Conservation (phyloP, 202 grass and related monocot species). For the Zoysia matrella region DNA sequence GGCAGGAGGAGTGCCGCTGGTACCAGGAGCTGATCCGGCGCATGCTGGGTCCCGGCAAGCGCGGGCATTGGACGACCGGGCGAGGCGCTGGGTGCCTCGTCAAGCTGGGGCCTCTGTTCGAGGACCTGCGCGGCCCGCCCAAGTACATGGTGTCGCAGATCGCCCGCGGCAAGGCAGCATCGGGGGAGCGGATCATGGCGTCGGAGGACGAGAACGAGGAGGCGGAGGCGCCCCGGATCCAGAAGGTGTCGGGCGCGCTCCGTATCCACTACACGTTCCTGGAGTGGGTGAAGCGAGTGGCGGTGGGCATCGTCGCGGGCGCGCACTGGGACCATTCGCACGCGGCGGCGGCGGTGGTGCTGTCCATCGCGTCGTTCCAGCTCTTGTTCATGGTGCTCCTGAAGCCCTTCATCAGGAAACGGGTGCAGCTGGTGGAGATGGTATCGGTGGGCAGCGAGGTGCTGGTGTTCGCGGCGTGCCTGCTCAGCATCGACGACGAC, state of each 20-base stretch:
- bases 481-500: slow-evolving; percentile 46
- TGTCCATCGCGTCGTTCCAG: slow-evolving; percentile 75
- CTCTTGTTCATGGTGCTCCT: slow-evolving; percentile 66
- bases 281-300: slow-evolving; percentile 69
- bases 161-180: too few relatives aligned
- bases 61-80: slow-evolving; percentile 84
- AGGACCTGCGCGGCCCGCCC: slow-evolving; percentile 84
- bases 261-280: slow-evolving; percentile 70
- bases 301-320: slow-evolving; percentile 73
- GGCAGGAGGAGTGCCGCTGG: slow-evolving; percentile 66
- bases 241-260: slow-evolving; percentile 75
- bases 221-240: slow-evolving; percentile 66
- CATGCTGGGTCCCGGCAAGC: slow-evolving; percentile 75
- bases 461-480: slow-evolving; percentile 69
- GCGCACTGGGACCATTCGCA: neutral
- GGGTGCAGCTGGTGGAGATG: slow-evolving; percentile 85
- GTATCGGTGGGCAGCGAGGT: slow-evolving; percentile 73
- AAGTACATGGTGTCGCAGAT: slow-evolving; percentile 54
- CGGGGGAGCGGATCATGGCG: neutral
- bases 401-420: slow-evolving; percentile 93
- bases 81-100: slow-evolving; percentile 18
- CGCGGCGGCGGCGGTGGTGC: slow-evolving; percentile 18
- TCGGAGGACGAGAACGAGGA: slow-evolving; percentile 65
- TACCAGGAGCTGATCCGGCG: slow-evolving; percentile 68
- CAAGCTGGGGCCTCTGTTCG: slow-evolving; percentile 81